Conservation (phyloP, 176 grass and related monocot species). For the Zea luxurians region DNA sequence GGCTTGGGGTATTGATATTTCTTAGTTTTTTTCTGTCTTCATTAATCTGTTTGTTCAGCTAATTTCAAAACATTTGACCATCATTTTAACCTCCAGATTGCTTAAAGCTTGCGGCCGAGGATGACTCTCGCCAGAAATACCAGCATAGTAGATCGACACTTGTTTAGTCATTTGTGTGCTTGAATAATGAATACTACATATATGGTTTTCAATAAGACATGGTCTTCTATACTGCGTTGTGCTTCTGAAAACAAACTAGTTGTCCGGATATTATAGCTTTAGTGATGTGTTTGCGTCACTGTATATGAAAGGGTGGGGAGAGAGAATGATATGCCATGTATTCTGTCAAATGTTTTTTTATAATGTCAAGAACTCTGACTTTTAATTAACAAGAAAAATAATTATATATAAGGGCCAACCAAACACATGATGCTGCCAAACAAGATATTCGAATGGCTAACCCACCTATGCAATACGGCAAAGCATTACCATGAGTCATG, state of each 20-base stretch:
- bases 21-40: neutral
- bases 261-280: neutral
- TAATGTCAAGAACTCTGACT: too few species aligned
- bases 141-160: neutral
- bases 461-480: too few species aligned
- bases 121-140: neutral
- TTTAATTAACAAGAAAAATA: too few species aligned
- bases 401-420: too few species aligned
- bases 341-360: neutral
- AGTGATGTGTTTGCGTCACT: neutral
- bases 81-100: slow-evolving; percentile 40
- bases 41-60: neutral
- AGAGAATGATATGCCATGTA: neutral
- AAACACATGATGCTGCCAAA: too few species aligned
- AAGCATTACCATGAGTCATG: too few species aligned
- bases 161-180: neutral
- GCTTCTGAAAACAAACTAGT: slow-evolving; percentile 15
- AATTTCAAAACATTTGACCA: slow-evolving; percentile 9
- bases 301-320: neutral
- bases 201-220: slow-evolving; percentile 29
- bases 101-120: slow-evolving; percentile 35
- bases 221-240: neutral
- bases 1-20: slow-evolving; percentile 54
- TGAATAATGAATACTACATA: neutral
- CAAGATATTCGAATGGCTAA: too few species aligned